Evolutionary conservation across 495 filamentous ascomycete species (phyloP), one percentile per base, ranked within the genome.

Genomic region (Neurospora sp.): DNA sequence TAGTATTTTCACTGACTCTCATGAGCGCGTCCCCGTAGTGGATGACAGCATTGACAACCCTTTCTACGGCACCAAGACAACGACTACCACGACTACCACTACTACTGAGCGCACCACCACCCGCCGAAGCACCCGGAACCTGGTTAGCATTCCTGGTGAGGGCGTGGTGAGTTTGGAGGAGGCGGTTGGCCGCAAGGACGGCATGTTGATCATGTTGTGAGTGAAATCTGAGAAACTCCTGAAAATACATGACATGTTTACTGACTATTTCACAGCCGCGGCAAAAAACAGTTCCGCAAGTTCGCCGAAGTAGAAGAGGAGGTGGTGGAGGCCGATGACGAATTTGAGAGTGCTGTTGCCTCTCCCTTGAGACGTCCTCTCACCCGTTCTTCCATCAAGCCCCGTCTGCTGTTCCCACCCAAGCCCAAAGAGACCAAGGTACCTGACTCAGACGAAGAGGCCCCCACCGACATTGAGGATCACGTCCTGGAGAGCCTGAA

Each of bases 141-240:
- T 79, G 4, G 80, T 88, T 11, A 71, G 59, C 11, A 80, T 88
- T 48, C 83, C 84, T 11, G 87, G 87, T 39, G 86, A 88, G 76
- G 86, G 85, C 70, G 83, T 87, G 69, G 81, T 87, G 68, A 79
- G 87, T 69, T 83, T 91, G 39, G 86, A 93, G 44, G 87, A 91
- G 69, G 87, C 88, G 16, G 84, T 91, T 18, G 80, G 85, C 18
- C 89, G 90, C 37, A 85, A 89, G 3, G 92, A 97, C 81, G 94
- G 94, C 71, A 90, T 96, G 82, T 82, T 94, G 71, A 94, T 91
- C 76, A 87, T 91, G 6, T 97, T 97, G 94, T 97, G 87, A 89
- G 94, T 91, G 38, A 69, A 44, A 27, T 40, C 48, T 41, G 11
- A 22, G 53, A 35, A 18, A 65, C 6, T 5, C 37, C 31, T 69